phyloP scores from a whole-genome alignment of 2,329 filamentous ascomycete genomes.

The Penicillium rolfsii region DNA sequence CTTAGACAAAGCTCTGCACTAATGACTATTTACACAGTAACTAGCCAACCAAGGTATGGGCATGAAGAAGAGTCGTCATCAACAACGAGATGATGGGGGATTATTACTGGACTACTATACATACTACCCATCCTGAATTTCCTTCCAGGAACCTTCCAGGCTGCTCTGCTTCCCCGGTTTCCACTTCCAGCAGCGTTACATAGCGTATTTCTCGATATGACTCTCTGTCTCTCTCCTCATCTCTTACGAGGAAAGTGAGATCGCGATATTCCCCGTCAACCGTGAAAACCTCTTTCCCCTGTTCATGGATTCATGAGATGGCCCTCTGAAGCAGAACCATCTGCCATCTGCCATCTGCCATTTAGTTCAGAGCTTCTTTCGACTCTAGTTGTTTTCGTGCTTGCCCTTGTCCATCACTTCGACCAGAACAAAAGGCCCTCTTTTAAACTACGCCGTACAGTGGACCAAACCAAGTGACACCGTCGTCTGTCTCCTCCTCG shows the following conservation, averaged over 20 bases:
- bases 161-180: slow-evolving; percentile 5
- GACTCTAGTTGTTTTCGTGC: not conserved
- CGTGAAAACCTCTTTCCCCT: not conserved
- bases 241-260: not conserved
- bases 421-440: not conserved
- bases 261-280: not conserved
- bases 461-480: not conserved
- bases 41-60: too few relatives aligned
- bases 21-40: too few relatives aligned
- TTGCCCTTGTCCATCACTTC: not conserved
- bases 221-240: not conserved
- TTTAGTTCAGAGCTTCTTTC: not conserved
- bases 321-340: not conserved
- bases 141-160: not conserved
- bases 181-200: not conserved
- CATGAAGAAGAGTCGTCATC: not conserved
- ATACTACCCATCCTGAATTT: not conserved
- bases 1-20: not conserved
- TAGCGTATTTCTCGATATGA: not conserved
- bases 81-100: not conserved
- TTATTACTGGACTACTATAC: not conserved
- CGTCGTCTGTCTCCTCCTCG: not conserved
- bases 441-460: not conserved
- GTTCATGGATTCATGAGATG: not conserved
- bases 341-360: not conserved